Base-by-base conservation (phyloP, 2,329 filamentous ascomycete genomes). In the Neofusicoccum sp. region DNA sequence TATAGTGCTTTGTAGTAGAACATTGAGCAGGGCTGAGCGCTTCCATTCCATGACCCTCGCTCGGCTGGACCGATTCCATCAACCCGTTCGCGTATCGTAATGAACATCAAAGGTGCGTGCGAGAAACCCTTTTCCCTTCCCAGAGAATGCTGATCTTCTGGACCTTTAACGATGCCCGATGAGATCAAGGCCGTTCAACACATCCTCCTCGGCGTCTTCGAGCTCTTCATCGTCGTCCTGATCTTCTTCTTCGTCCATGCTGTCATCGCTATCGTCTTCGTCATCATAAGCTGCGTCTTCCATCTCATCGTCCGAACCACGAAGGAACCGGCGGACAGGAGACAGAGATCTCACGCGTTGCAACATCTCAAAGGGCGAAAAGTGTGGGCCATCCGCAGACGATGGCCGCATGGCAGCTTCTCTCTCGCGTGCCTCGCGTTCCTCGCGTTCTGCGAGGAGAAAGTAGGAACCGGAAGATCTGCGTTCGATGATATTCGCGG, bases 271-370 rank as follows among this genome's bases (percentile, higher is more conserved):
- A 44, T 72, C 74, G 5, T 76, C 75, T 22, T 70, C 72, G 14
- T 72, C 74, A 9, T 66, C 68, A 6, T 70, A 71, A 16, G 72
- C 72, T 1, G 65, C 68, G 33, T 74, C 71, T 1, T 74, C 72
- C 7, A 67, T 69, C 29, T 73, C 72, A 6, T 70, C 72, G 16
- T 65, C 54, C 11, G 60, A 45, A 1, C 71, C 71, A 31, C 72
- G 73, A 6, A 81, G 66, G 49, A 82, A 81, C 60, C 80, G 80
- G 12, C 80, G 70, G 66, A 82, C 79, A 4, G 80, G 80, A 1
- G 75, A 75, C 0, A 82, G 66, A 37, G 77, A 79, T 48, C 76
- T 77, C 29, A 82, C 75, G 0, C 79, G 75, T 54, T 81, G 78
- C 6, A 82, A 69, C 65, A 82, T 79, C 45, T 80, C 79, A 64